Conservation (phyloP, 306 rosid genomes). For the Medicago lupulina region DNA sequence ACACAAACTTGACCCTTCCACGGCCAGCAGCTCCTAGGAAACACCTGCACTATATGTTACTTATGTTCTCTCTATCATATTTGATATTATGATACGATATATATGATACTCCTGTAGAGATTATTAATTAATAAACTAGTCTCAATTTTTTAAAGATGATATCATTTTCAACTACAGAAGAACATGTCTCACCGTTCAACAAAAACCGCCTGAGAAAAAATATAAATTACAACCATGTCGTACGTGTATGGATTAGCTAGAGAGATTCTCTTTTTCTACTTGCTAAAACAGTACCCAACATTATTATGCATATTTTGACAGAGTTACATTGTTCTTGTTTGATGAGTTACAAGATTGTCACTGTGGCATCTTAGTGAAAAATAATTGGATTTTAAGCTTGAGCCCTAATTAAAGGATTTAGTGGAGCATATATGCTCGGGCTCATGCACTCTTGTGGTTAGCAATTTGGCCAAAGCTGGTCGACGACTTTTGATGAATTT, state of each 20-base stretch:
- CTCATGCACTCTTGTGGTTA: no score
- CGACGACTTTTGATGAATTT: not conserved
- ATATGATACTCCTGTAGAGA: not conserved
- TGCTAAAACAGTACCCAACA: conserved; percentile 33
- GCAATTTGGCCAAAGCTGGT: no score
- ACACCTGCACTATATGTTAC: conserved; percentile 32
- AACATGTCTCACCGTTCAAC: conserved; percentile 46
- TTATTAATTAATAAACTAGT: conserved; percentile 5
- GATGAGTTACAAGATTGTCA: not conserved
- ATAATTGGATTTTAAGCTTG: no score
- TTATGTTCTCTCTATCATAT: conserved; percentile 3
- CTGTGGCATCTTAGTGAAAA: no score
- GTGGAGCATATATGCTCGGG: no score
- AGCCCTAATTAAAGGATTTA: no score
- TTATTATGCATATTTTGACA: conserved; percentile 38
- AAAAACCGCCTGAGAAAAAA: conserved; percentile 40
- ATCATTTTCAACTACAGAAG: conserved; percentile 12
- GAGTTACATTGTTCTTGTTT: not conserved
- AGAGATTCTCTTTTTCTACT: conserved; percentile 28
- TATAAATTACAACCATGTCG: conserved; percentile 36
- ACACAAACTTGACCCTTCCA: conserved; percentile 22
- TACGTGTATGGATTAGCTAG: not conserved
- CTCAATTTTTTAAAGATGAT: not conserved
- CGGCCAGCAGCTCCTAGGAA: conserved; percentile 25
- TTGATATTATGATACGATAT: not conserved